These are phyloP conservation scores for Neurospora sp. DNA, from an alignment of 495 filamentous ascomycete species.

Conservation along the genomic window DNA sequence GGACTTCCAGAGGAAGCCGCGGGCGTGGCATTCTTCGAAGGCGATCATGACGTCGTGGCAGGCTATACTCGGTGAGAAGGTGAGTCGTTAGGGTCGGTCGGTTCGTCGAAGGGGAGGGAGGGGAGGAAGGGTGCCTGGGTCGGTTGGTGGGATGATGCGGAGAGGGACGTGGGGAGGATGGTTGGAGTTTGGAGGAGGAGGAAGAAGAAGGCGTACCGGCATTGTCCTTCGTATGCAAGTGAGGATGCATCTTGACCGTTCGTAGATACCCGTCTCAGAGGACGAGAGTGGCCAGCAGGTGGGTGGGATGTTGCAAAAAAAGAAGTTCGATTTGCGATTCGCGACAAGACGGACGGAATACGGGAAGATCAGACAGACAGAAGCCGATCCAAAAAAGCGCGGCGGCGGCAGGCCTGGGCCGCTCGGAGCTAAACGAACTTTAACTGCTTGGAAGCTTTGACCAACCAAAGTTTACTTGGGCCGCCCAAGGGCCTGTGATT, in stretches of 20 bases:
- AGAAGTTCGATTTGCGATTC: neutral
- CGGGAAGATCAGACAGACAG: neutral
- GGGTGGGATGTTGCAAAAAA: neutral
- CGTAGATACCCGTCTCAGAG: too few relatives aligned
- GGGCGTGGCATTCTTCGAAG: slow-evolving; percentile 91
- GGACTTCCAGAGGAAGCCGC: slow-evolving; percentile 80
- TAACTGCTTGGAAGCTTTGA: slow-evolving; percentile 17
- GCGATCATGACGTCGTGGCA: slow-evolving; percentile 89
- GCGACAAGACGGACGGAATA: neutral
- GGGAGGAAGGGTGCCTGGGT: neutral
- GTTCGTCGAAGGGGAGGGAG: neutral
- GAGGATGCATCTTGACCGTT: slow-evolving; percentile 75
- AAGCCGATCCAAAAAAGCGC: neutral
- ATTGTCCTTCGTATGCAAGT: slow-evolving; percentile 86
- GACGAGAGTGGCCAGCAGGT: too few relatives aligned
- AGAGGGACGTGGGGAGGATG: neutral
- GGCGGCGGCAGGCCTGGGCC: neutral
- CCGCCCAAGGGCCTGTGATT: neutral
- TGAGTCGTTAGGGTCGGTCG: neutral
- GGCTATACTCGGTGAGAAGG: slow-evolving; percentile 27
- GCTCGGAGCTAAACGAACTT: neutral
- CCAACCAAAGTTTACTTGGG: neutral
- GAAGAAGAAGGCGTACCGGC: slow-evolving; percentile 44
- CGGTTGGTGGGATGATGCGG: neutral
- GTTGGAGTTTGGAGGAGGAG: neutral